Evolutionary conservation across 2,329 filamentous ascomycete genomes (phyloP), one percentile per base, ranked within the genome.

Genomic region (Exophiala calicioides): DNA sequence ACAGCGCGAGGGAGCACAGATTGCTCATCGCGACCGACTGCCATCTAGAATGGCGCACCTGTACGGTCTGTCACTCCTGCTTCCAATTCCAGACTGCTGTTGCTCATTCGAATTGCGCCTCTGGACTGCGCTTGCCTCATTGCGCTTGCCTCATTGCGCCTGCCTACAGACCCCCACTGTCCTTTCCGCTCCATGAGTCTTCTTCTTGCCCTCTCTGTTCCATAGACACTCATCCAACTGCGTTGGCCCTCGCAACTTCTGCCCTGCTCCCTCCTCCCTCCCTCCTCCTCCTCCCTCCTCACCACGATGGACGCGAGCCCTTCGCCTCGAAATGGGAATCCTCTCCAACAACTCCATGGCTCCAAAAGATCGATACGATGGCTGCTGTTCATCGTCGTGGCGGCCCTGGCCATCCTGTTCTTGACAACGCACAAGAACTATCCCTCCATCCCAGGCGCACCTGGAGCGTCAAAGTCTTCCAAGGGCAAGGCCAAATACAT

Each of bases 351-450:
- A 19, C 26, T 48, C 15, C 52, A 49, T 30, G 29, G 44, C 24
- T 42, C 40, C 12, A 47, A 48, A 19, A 37, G 23, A 27, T 38
- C 44, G 7, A 18, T 52, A 23, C 52, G 52, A 36, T 55, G 52
- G 52, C 32, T 49, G 5, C 33, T 47, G 12, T 55, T 47, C 34
- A 19, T 55, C 19, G 48, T 47, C 3, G 9, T 55, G n/a, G 47
- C 47, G 4, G 48, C 52, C 13, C 35, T 55, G 13, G 38, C 34
- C 4, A 44, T 42, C 18, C 30, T 55, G 6, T 47, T 44, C 26
- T 26, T 55, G n/a, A 47, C 41, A 4, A 38, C n/a, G n/a, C n/a
- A 44, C 19, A 37, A 50, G 24, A 44, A 18, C 34, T 55, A 52
- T 27, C 37, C 13, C 21, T 36, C 33, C 10, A 15, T 23, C 10